Base-by-base conservation (phyloP, 2,329 filamentous ascomycete species). In the Colletotrichum gloeosporioides region DNA sequence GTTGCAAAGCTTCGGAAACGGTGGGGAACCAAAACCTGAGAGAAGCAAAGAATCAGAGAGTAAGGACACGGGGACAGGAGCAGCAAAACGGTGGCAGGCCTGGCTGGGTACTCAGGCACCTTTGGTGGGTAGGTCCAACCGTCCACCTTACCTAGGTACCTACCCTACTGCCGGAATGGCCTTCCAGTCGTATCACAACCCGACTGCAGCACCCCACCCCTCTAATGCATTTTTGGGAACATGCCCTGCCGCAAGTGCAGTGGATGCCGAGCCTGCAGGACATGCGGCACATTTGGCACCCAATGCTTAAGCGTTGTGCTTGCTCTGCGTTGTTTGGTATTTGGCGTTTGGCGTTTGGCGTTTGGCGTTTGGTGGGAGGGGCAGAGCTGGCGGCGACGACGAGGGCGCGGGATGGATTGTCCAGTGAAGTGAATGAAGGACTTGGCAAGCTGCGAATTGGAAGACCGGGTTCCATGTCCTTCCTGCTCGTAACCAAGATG, bases 181-280 rank as follows among this genome's bases (percentile, higher is more conserved):
- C 57, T 53, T 59, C 66, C 68, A 62, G 69, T 63, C 70, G 62
- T 36, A 68, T 67, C 53, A 32, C 22, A 53, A 61, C 73, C 25
- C 25, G 64, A 34, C 57, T 71, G 49, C 66, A 75, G 75, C 49
- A 75, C 71, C 71, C 75, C 71, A 62, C 65, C 61, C 71, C 49
- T 53, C 66, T 55, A 66, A 71, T 22, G 57, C 65, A 49, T 27
- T 59, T 62, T 69, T 66, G 71, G 71, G 71, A 71, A 75, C 61
- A 71, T 53, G 63, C 63, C 63, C 62, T 75, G 71, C 61, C 59
- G 39, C 68, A 71, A 65, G 36, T 75, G 70, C 71, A 69, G 70
- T 69, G 70, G 63, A 74, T 76, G 64, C 74, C 69, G 73, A 72
- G 73, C 73, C 69, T 68, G 73, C 73, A 72, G 69, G 73, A 22